phyloP scores from a whole-genome alignment of 768 basidiomycete species.

The Butyriboletus loyo region DNA sequence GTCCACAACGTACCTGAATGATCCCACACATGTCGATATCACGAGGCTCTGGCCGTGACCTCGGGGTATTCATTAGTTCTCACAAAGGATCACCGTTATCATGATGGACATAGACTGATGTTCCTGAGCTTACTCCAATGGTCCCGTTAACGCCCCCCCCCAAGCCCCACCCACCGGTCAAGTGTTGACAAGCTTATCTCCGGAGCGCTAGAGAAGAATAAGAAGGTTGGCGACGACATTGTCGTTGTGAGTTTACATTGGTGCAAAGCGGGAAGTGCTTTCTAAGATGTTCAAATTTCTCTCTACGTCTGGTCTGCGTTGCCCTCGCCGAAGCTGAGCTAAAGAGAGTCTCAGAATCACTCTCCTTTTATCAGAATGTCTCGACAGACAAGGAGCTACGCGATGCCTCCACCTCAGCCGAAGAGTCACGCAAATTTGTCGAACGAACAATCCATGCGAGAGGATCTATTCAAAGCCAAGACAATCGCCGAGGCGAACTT shows the following conservation, averaged over 20 bases:
- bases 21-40: background rate
- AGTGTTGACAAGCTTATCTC: constrained; percentile 54
- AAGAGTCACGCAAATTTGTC: constrained; percentile 65
- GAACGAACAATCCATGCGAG: constrained; percentile 74
- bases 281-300: constrained; percentile 14
- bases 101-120: background rate
- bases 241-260: constrained; percentile 54
- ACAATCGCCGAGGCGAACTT: constrained; percentile 65
- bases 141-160: constrained; percentile 59
- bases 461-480: constrained; percentile 75
- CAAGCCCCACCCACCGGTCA: constrained; percentile 63
- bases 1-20: no score
- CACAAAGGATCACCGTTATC: background rate
- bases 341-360: constrained; percentile 50
- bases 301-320: constrained; percentile 47
- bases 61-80: background rate
- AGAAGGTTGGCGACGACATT: constrained; percentile 53
- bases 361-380: constrained; percentile 79
- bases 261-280: background rate
- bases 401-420: constrained; percentile 73
- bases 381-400: constrained; percentile 68
- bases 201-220: constrained; percentile 55
- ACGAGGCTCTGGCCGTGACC: no score
- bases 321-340: constrained; percentile 56
- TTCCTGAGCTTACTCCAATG: constrained; percentile 20